Conservation (phyloP, 176 grass and related monocot species). For the Cenchrus purpureus region DNA sequence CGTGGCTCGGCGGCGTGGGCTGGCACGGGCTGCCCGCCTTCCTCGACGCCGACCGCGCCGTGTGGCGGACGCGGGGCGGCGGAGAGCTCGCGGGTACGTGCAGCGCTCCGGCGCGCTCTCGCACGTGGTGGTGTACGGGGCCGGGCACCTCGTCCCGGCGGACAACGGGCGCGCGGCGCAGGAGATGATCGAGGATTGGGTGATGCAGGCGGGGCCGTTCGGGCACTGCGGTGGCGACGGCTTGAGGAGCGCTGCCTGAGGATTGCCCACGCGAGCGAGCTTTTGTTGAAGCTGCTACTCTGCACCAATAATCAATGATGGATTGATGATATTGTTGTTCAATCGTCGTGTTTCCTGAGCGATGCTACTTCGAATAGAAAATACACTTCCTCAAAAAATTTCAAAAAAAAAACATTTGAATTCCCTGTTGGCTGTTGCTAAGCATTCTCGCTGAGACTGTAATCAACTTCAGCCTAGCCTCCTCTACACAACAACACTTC, state of each 20-base stretch:
- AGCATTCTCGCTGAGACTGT: neutral
- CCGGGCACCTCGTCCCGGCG: conserved; percentile 44
- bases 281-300: neutral
- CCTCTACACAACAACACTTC: neutral
- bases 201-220: neutral
- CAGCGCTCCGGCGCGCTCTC: conserved; percentile 34
- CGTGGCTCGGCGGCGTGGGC: conserved; percentile 46
- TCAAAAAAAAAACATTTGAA: neutral
- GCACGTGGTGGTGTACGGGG: conserved; percentile 40
- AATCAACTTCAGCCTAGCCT: neutral
- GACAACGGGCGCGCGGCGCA: conserved; percentile 30
- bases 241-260: neutral
- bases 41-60: conserved; percentile 32
- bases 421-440: neutral
- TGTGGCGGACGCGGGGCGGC: conserved; percentile 29
- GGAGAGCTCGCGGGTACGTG: conserved; percentile 47
- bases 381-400: neutral
- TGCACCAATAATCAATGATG: too few relatives aligned
- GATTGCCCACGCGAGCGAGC: neutral
- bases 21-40: conserved; percentile 48
- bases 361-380: neutral
- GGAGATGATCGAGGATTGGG: conserved; percentile 65
- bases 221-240: neutral
- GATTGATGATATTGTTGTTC: too few relatives aligned
- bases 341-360: neutral